A percentile compares a stretch with the other conserved stretches of the same genome.
Conservation (phyloP, 768 basidiomycete genomes). For the Thelephora aurantiotincta region DNA sequence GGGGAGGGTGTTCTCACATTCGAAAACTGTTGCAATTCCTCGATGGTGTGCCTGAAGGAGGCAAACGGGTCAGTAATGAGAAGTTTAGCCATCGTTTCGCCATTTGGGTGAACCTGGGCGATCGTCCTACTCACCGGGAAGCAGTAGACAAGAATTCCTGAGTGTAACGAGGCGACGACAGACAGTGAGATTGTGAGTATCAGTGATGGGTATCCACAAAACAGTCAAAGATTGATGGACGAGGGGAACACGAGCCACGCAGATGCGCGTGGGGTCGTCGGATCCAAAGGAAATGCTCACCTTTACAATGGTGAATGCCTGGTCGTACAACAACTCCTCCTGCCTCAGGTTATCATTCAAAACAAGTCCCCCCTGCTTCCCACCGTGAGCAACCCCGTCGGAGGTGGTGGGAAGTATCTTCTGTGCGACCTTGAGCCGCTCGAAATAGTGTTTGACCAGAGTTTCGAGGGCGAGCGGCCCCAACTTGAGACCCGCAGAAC, state of each 20-base stretch:
- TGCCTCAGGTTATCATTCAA: conserved; percentile 28
- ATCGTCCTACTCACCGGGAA: conserved; percentile 34
- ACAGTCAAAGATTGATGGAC: not conserved
- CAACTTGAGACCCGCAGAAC: conserved; percentile 47
- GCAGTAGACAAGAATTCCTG: conserved; percentile 69
- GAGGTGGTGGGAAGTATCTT: conserved; percentile 3
- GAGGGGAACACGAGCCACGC: not conserved
- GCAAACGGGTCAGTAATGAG: not conserved
- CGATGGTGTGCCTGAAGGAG: conserved; percentile 56
- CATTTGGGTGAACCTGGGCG: not conserved
- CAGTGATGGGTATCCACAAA: not conserved
- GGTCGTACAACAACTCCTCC: conserved; percentile 72
- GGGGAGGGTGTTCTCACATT: conserved; percentile 77
- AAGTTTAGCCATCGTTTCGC: not conserved
- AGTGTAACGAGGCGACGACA: not conserved
- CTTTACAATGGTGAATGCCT: conserved; percentile 66
- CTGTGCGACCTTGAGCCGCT: conserved; percentile 25
- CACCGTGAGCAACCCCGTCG: conserved; percentile 1
- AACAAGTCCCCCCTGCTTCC: conserved; percentile 21
- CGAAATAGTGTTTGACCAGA: conserved; percentile 77
- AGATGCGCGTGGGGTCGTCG: not conserved
- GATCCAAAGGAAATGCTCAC: conserved; percentile 19
- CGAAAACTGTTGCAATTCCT: conserved; percentile 71
- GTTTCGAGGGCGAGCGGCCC: conserved; percentile 65
- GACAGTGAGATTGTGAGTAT: not conserved